Evolutionary conservation across 768 basidiomycete species (phyloP), one percentile per base, ranked within the genome.

Genomic region (Kondoa subrosea): DNA sequence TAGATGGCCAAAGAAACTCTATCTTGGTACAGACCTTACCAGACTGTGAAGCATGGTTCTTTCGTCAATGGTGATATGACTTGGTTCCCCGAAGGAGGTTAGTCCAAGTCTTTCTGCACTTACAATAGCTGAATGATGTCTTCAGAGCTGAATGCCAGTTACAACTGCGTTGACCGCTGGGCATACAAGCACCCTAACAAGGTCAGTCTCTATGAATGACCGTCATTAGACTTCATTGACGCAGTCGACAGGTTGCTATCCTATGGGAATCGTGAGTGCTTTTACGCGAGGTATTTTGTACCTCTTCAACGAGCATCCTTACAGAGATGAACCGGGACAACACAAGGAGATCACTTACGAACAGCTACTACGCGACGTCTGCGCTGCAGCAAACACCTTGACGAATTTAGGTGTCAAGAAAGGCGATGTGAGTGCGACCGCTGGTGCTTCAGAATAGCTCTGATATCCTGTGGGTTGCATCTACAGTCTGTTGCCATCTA

Each of bases 91-190:
- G 92, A 99, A 74, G 93, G 93, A 32, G 86, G 81, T 2, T 78
- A 93, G 72, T 95, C 92, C 75, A 34, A 32, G n/a, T 14, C 57
- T 32, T 62, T 27, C 30, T 50, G 33, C 59, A 56, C 31, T 56
- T 50, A 30, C 27, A n/a, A n/a, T n/a, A n/a, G n/a, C n/a, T n/a
- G n/a, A n/a, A n/a, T n/a, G n/a, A 1, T 30, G 15, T n/a, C 14
- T 31, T 1, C 68, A 67, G 68, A 26, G 16, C 61, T 75, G 62
- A 74, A 75, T 64, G 93, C 87, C 1, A 85, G 90, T 8, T 97
- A 97, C 82, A 99, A 99, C 78, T 93, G 91, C 74, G 89, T 99
- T 63, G 95, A 99, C 77, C 84, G 93, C 67, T 92, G 90, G 86
- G 93, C 89, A 17, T 91, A 87, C 80, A 83, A 85, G 75, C 80